Evolutionary conservation across 164 flowering plant species (phyloP).

Genomic region (Macadamia integrifolia): DNA sequence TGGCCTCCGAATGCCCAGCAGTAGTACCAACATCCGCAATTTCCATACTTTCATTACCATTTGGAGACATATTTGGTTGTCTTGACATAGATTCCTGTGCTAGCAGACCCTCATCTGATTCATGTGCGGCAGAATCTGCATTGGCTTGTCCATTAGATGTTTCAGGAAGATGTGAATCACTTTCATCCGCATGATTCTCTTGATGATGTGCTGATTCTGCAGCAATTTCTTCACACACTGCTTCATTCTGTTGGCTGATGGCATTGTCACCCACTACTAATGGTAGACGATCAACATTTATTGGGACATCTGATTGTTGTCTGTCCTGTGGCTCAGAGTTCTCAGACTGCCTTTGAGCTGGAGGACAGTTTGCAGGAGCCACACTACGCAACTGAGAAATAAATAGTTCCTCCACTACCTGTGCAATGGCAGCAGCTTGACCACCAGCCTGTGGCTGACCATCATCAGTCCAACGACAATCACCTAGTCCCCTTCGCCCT

Average conservation of each 20-base stretch:
- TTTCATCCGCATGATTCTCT: slow-evolving; percentile 25
- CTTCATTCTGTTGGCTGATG: slow-evolving; percentile 33
- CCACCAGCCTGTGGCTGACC: slow-evolving; percentile 84
- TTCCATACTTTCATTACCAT: slow-evolving; percentile 51
- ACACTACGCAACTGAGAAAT: slow-evolving; percentile 46
- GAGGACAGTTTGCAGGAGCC: slow-evolving; percentile 31
- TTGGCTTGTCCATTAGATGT: slow-evolving; percentile 21
- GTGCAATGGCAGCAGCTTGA: slow-evolving; percentile 77
- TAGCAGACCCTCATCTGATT: slow-evolving; percentile 21
- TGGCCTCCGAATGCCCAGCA: slow-evolving; percentile 24
- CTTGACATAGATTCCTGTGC: slow-evolving; percentile 28
- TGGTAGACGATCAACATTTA: slow-evolving; percentile 26
- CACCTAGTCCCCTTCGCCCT: slow-evolving; percentile 76
- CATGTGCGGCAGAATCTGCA: slow-evolving; percentile 25
- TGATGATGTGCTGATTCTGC: slow-evolving; percentile 21
- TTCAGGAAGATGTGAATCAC: slow-evolving; percentile 15
- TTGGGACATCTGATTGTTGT: slow-evolving; percentile 29
- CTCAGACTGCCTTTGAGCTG: slow-evolving; percentile 34
- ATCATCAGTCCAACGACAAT: slow-evolving; percentile 97
- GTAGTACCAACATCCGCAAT: slow-evolving; percentile 37
- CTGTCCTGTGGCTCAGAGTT: slow-evolving; percentile 34
- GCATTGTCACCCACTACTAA: slow-evolving; percentile 27
- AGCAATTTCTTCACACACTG: slow-evolving; percentile 24
- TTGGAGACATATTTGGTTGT: slow-evolving; percentile 24
- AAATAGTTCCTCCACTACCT: slow-evolving; percentile 80